Conservation (phyloP, 129 eudicot genomes). For the Sambucus nigra region DNA sequence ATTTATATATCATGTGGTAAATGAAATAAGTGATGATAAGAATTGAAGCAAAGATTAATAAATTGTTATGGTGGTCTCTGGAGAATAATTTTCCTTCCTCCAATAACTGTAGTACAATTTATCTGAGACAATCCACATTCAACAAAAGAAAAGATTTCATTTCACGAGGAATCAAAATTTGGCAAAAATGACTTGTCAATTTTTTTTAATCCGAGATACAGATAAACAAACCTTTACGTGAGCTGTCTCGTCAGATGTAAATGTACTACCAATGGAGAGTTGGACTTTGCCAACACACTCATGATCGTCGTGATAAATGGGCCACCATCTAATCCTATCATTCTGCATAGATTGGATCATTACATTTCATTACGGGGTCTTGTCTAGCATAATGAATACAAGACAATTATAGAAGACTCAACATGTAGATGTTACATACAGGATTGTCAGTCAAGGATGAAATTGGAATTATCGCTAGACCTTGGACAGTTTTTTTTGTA, state of each 20-base stretch:
- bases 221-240: constrained; percentile 49
- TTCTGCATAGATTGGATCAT: constrained; percentile 31
- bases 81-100: too few species aligned
- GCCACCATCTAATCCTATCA: constrained; percentile 86
- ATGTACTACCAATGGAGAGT: constrained; percentile 51
- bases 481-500: constrained; percentile 53
- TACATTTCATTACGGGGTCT: background rate
- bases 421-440: constrained; percentile 36
- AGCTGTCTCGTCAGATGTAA: constrained; percentile 53
- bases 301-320: constrained; percentile 55
- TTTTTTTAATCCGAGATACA: too few species aligned
- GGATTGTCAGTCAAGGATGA: constrained; percentile 57
- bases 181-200: constrained; percentile 2
- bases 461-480: constrained; percentile 68
- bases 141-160: too few species aligned
- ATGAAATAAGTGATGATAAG: too few species aligned
- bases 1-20: too few species aligned
- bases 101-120: too few species aligned
- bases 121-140: too few species aligned
- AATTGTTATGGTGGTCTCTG: too few species aligned
- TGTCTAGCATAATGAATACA: background rate
- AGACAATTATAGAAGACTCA: background rate
- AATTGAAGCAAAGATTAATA: too few species aligned
- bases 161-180: background rate
- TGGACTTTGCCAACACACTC: constrained; percentile 89